phyloP scores from a whole-genome alignment of 2,329 filamentous ascomycete species.

The Metarhizium anisopliae region DNA sequence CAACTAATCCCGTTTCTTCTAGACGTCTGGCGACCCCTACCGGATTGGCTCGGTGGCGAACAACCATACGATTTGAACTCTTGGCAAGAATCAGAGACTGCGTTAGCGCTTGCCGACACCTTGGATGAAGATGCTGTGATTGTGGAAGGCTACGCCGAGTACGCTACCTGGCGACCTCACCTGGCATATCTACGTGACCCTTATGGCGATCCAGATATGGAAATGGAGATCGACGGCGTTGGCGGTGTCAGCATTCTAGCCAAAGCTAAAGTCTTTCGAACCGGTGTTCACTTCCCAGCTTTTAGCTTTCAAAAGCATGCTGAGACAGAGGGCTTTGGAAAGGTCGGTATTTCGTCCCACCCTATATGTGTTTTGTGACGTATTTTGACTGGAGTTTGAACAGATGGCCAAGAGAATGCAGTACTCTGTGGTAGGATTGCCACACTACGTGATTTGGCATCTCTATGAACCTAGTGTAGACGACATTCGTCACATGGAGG shows the following conservation, averaged over 20 bases:
- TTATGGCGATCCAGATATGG: conserved; percentile 96
- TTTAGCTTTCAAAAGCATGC: conserved; percentile 99
- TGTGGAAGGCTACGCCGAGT: conserved; percentile 97
- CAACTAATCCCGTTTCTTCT: conserved; percentile 10
- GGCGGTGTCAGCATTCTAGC: conserved; percentile 95
- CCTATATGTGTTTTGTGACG: not conserved
- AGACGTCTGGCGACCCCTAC: conserved; percentile 98
- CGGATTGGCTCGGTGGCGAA: conserved; percentile 96
- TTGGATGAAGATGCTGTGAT: conserved; percentile 97
- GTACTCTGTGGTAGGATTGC: conserved; percentile 88
- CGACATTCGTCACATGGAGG: conserved; percentile 94
- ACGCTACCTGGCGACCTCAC: conserved; percentile 96
- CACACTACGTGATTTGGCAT: conserved; percentile 99
- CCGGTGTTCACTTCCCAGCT: conserved; percentile 92
- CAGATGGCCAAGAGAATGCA: conserved; percentile 97
- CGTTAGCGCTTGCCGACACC: conserved; percentile 83
- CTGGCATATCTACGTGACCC: conserved; percentile 93
- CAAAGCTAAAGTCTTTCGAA: conserved; percentile 90
- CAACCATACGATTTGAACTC: conserved; percentile 98
- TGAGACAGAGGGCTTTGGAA: conserved; percentile 96
- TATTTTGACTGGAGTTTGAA: not conserved
- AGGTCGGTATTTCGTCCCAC: conserved; percentile 48
- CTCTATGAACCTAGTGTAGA: conserved; percentile 98
- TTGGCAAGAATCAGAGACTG: conserved; percentile 98
- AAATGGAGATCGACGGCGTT: conserved; percentile 98